Conservation (phyloP, 1,284 basidiomycete genomes). For the Trichosporon inkin region DNA sequence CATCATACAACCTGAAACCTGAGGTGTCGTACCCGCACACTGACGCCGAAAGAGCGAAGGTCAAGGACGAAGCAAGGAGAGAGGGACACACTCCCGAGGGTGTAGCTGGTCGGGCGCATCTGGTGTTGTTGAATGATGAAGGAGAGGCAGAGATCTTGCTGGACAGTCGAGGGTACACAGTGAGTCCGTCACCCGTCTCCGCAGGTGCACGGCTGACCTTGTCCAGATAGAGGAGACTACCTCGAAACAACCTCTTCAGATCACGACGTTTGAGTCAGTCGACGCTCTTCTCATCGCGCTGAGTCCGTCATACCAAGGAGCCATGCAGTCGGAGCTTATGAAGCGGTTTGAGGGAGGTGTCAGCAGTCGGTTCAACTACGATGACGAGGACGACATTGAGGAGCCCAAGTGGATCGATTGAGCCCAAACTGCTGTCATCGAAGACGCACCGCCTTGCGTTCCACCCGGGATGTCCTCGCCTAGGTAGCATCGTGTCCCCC, state of each 20-base stretch:
- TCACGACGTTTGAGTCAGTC: constrained; percentile 36
- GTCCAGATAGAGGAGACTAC: constrained; percentile 18
- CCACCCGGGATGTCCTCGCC: too few relatives aligned
- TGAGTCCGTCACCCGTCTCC: constrained; percentile 20
- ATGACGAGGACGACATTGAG: constrained; percentile 12
- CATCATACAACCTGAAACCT: constrained; percentile 18
- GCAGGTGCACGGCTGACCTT: background rate
- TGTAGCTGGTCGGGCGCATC: constrained; percentile 25
- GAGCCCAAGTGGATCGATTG: constrained; percentile 23
- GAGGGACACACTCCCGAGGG: constrained; percentile 15
- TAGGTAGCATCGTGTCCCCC: too few relatives aligned
- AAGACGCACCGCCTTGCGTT: too few relatives aligned
- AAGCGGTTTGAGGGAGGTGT: constrained; percentile 30
- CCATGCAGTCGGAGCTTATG: constrained; percentile 39
- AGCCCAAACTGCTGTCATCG: background rate
- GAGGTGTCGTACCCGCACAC: constrained; percentile 33
- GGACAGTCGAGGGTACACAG: constrained; percentile 38
- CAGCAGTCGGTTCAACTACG: constrained; percentile 9
- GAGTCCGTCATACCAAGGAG: constrained; percentile 35
- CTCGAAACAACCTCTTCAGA: constrained; percentile 7
- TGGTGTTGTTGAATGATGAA: constrained; percentile 26
- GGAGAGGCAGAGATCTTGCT: constrained; percentile 29
- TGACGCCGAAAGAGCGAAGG: constrained; percentile 21
- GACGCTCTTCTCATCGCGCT: constrained; percentile 43
- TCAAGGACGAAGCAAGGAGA: constrained; percentile 16